Conservation (phyloP, 257 asterid species). For the Sherardia arvensis region DNA sequence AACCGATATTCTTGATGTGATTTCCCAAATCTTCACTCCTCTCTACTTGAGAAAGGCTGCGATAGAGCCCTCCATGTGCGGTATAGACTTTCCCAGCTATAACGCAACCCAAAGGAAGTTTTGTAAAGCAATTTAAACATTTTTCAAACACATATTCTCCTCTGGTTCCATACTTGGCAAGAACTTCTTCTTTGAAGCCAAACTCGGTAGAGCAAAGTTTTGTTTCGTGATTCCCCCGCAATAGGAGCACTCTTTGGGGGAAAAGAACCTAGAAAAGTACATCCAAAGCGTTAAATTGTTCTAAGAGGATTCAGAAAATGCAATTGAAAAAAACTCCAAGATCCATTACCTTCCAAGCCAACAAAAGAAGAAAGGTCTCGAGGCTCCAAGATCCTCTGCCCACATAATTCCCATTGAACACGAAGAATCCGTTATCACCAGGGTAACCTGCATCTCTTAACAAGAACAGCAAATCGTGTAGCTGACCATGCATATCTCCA, state of each 20-base stretch:
- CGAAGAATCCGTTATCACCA: constrained; percentile 58
- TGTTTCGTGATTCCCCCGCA: constrained; percentile 95
- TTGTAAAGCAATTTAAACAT: constrained; percentile 91
- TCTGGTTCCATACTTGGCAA: constrained; percentile 62
- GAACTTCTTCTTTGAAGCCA: constrained; percentile 90
- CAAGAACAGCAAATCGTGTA: constrained; percentile 79
- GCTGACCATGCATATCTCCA: constrained; percentile 92
- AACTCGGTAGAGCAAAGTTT: constrained; percentile 87
- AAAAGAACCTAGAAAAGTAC: constrained; percentile 53
- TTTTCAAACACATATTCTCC: constrained; percentile 89
- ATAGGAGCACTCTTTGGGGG: constrained; percentile 74
- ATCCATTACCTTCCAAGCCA: constrained; percentile 67
- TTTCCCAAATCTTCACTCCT: constrained; percentile 24
- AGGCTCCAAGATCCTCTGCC: constrained; percentile 99
- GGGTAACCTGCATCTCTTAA: constrained; percentile 73
- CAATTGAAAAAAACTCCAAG: neutral
- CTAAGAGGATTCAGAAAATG: neutral
- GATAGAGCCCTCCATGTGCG: constrained; percentile 96
- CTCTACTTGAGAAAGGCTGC: constrained; percentile 57
- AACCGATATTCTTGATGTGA: constrained; percentile 60
- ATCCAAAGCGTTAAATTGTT: neutral
- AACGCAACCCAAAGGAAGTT: constrained; percentile 87
- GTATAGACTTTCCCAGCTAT: constrained; percentile 76
- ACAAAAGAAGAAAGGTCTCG: constrained; percentile 64
- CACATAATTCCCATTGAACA: constrained; percentile 92